Conservation (phyloP, 805 yeast species). For the Candida sithepensis region DNA sequence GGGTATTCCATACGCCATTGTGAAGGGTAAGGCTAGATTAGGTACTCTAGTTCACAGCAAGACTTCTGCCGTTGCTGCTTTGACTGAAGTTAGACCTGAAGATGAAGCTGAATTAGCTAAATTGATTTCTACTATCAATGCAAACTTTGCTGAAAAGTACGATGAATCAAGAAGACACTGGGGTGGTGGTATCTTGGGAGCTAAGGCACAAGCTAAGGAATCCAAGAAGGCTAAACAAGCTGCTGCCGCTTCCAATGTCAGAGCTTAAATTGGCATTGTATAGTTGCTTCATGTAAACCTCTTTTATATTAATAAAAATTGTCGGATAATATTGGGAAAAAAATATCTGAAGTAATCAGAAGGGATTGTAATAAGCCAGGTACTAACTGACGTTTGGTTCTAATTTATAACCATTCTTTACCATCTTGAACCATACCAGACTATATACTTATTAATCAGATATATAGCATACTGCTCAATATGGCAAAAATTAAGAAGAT, state of each 20-base stretch:
- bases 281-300: not conserved
- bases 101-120: slow-evolving; percentile 94
- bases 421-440: too few relatives aligned
- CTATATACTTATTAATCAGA: too few relatives aligned
- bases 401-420: too few relatives aligned
- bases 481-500: too few relatives aligned
- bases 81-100: slow-evolving; percentile 91
- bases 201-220: slow-evolving; percentile 83
- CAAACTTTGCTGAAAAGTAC: slow-evolving; percentile 90
- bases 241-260: slow-evolving; percentile 45
- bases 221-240: slow-evolving; percentile 66
- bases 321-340: not conserved
- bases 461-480: too few relatives aligned
- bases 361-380: not conserved
- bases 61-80: slow-evolving; percentile 95
- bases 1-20: slow-evolving; percentile 99
- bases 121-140: slow-evolving; percentile 86
- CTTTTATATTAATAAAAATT: not conserved
- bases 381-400: too few relatives aligned
- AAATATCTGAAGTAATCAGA: not conserved
- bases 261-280: not conserved
- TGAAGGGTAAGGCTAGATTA: slow-evolving; percentile 98
- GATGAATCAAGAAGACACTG: slow-evolving; percentile 97
- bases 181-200: slow-evolving; percentile 99
- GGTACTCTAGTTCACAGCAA: slow-evolving; percentile 97